Conservation (phyloP, 805 yeast genomes). For the Scheffersomyces coipomensis region DNA sequence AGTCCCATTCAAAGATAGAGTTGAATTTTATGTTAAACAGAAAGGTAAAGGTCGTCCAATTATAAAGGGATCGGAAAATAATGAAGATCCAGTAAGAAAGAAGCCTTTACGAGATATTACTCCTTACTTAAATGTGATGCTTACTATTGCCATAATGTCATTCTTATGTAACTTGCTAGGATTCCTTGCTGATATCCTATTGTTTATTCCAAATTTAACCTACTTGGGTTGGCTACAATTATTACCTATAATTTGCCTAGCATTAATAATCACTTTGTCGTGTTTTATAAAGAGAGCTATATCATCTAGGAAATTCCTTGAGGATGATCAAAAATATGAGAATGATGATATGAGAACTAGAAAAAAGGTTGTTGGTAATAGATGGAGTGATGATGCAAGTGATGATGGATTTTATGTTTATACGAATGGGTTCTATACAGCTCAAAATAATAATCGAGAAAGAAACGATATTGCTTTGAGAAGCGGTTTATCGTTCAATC, state of each 20-base stretch:
- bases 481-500: not conserved
- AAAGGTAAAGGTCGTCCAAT: not conserved
- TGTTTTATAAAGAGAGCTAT: slow-evolving; percentile 74
- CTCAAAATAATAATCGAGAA: slow-evolving; percentile 10
- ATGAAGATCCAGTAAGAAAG: slow-evolving; percentile 1
- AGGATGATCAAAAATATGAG: slow-evolving; percentile 24
- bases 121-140: slow-evolving; percentile 46
- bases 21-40: not conserved
- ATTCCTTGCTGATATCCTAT: slow-evolving; percentile 75
- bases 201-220: slow-evolving; percentile 71
- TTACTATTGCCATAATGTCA: slow-evolving; percentile 62
- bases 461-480: not conserved
- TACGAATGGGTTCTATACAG: slow-evolving; percentile 40
- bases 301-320: slow-evolving; percentile 45
- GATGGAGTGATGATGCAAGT: slow-evolving; percentile 29
- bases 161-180: slow-evolving; percentile 70
- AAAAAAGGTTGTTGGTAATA: slow-evolving; percentile 12
- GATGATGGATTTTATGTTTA: slow-evolving; percentile 45
- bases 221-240: slow-evolving; percentile 88
- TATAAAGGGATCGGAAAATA: not conserved
- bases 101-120: slow-evolving; percentile 15
- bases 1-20: not conserved
- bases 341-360: slow-evolving; percentile 35
- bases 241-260: slow-evolving; percentile 63
- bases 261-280: slow-evolving; percentile 60